These are phyloP conservation scores for Cryptococcus neoformans DNA, from an alignment of 1,284 basidiomycete genomes.

Conservation along the genomic window DNA sequence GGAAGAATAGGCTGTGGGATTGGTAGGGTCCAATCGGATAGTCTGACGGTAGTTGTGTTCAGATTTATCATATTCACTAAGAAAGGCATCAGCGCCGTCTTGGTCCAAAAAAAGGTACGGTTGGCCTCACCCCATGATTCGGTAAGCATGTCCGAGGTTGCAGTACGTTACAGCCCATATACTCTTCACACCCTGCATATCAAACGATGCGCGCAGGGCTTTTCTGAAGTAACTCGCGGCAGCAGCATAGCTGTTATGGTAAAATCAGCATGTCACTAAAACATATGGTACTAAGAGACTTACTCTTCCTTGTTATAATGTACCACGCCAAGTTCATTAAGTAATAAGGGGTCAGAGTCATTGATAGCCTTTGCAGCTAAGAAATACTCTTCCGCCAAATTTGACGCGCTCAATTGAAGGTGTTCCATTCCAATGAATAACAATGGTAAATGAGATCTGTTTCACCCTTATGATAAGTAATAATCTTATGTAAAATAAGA, in stretches of 20 bases:
- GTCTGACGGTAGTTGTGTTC: slow-evolving; percentile 68
- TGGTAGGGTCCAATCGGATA: slow-evolving; percentile 73
- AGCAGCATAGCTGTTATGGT: slow-evolving; percentile 53
- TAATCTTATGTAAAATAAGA: neutral
- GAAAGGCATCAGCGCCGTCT: neutral
- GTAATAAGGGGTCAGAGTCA: slow-evolving; percentile 77
- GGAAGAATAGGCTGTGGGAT: slow-evolving; percentile 72
- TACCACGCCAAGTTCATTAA: slow-evolving; percentile 92
- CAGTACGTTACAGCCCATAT: slow-evolving; percentile 85
- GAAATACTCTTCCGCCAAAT: slow-evolving; percentile 82
- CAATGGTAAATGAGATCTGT: slow-evolving; percentile 83
- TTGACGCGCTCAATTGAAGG: slow-evolving; percentile 78
- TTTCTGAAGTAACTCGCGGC: slow-evolving; percentile 69
- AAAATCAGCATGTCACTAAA: slow-evolving; percentile 3
- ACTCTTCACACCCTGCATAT: slow-evolving; percentile 76
- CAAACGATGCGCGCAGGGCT: slow-evolving; percentile 68
- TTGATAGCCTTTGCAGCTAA: slow-evolving; percentile 75
- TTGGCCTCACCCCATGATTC: slow-evolving; percentile 65
- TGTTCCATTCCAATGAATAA: slow-evolving; percentile 99
- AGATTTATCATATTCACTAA: slow-evolving; percentile 67
- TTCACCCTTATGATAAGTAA: too few relatives aligned
- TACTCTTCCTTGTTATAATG: slow-evolving; percentile 81
- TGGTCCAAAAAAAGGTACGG: neutral
- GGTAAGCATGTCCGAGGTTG: slow-evolving; percentile 82
- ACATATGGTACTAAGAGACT: slow-evolving; percentile 38